Conservation (phyloP, 257 asterid species). For the Oldenlandia corymbosa region DNA sequence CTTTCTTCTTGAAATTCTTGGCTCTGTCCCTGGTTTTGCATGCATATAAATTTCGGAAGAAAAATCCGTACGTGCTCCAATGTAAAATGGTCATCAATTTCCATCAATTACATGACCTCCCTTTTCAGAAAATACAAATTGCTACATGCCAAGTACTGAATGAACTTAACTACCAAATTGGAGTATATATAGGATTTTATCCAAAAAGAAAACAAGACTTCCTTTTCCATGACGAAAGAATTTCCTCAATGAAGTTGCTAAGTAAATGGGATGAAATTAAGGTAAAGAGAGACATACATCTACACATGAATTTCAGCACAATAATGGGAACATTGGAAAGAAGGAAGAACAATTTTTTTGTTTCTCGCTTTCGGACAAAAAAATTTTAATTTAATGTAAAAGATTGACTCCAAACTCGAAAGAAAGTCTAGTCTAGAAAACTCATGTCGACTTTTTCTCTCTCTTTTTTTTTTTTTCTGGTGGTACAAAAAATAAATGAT, state of each 20-base stretch:
- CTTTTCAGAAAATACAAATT: neutral
- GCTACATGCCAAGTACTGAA: neutral
- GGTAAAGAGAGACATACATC: too few species aligned
- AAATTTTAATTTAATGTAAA: neutral
- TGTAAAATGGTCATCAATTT: neutral
- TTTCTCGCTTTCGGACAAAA: neutral
- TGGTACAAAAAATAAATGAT: too few species aligned
- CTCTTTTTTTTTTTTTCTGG: too few species aligned
- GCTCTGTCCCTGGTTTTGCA: too few species aligned
- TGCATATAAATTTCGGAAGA: too few species aligned
- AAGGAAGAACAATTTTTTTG: too few species aligned
- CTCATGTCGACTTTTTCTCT: neutral
- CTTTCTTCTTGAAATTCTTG: too few species aligned
- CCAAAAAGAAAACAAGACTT: neutral
- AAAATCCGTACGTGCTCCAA: too few species aligned
- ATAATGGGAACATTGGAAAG: neutral
- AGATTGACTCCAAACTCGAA: slow-evolving; percentile 16
- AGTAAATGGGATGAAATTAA: neutral
- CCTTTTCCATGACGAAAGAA: neutral
- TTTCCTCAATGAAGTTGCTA: neutral
- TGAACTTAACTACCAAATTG: neutral
- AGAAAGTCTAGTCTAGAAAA: too few species aligned
- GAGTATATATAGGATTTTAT: too few species aligned
- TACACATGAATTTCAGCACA: neutral
- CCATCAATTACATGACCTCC: neutral